A percentile compares a stretch with the other conserved stretches of the same genome.
These are phyloP conservation scores for Xylaria sp. DNA, from an alignment of 2,329 filamentous ascomycete genomes.

Conservation along the genomic window DNA sequence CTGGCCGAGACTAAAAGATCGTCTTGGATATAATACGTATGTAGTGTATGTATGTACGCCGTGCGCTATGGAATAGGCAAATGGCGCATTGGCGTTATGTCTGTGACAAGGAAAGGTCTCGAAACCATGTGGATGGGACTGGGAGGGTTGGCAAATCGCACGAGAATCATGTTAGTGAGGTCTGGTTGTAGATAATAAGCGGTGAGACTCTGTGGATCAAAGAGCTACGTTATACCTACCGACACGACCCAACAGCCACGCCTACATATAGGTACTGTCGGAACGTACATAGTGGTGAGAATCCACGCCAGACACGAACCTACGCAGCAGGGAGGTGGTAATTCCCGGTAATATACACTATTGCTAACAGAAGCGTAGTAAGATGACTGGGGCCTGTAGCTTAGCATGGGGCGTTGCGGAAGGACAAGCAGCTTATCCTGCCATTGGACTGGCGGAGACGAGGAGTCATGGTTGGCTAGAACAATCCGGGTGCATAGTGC, in stretches of 20 bases:
- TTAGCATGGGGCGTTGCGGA: conserved; percentile 17
- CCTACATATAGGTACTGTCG: conserved; percentile 11
- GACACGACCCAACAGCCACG: background rate
- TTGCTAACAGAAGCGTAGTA: conserved; percentile 24
- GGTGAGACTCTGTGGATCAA: conserved; percentile 37
- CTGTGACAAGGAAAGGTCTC: conserved; percentile 16
- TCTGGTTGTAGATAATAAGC: conserved; percentile 23
- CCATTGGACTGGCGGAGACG: conserved; percentile 19
- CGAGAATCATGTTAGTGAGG: conserved; percentile 24
- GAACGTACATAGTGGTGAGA: conserved; percentile 9
- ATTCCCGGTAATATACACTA: background rate
- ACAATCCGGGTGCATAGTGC: background rate
- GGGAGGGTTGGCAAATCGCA: conserved; percentile 24
- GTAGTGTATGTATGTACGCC: conserved; percentile 11
- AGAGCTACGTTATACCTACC: conserved; percentile 16
- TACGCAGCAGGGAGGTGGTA: conserved; percentile 19
- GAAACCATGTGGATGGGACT: conserved; percentile 31
- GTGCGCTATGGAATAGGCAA: conserved; percentile 35
- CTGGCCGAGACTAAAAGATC: conserved; percentile 47
- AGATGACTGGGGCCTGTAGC: conserved; percentile 27
- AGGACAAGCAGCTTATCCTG: conserved; percentile 14
- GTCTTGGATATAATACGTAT: conserved; percentile 11
- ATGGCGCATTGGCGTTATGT: conserved; percentile 36
- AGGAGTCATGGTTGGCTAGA: conserved; percentile 23
- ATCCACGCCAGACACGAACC: conserved; percentile 26